Evolutionary conservation across 345 rosid genomes (phyloP).

Genomic region (Pugionium dolabratum): DNA sequence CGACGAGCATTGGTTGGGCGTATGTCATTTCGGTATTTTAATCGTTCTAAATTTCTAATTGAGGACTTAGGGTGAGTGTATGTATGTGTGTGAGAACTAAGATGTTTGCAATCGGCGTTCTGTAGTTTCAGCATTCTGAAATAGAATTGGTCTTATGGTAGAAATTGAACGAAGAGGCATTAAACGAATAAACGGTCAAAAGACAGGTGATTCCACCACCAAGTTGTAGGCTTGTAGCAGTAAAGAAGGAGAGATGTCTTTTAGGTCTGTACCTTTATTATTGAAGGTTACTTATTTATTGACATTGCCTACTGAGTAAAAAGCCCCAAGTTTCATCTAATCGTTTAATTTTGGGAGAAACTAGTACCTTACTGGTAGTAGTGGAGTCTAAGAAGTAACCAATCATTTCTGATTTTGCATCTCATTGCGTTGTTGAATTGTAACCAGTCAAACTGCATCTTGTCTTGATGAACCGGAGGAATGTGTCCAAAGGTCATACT

Average conservation of each 20-base stretch:
- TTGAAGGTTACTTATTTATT: no score
- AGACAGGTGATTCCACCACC: slow-evolving; percentile 43
- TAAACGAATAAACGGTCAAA: slow-evolving; percentile 21
- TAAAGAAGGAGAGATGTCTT: slow-evolving; percentile 39
- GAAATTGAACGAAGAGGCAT: slow-evolving; percentile 66
- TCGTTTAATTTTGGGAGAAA: background rate
- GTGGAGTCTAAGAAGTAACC: background rate
- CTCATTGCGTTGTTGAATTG: slow-evolving; percentile 4
- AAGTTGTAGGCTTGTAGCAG: slow-evolving; percentile 24
- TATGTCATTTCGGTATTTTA: slow-evolving; percentile 81
- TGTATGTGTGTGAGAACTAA: slow-evolving; percentile 23
- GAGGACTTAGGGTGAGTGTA: slow-evolving; percentile 58
- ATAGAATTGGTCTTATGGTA: slow-evolving; percentile 45
- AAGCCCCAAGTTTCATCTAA: background rate
- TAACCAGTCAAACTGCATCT: slow-evolving; percentile 50
- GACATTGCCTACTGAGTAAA: background rate
- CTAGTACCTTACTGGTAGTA: background rate
- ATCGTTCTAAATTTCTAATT: slow-evolving; percentile 44
- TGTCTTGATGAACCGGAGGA: slow-evolving; percentile 42
- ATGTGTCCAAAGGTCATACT: slow-evolving; percentile 24
- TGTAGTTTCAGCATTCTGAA: slow-evolving; percentile 30
- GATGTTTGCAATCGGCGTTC: slow-evolving; percentile 24
- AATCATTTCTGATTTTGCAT: slow-evolving; percentile 6
- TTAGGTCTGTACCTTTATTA: slow-evolving; percentile 42
- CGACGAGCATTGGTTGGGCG: slow-evolving; percentile 72